Percentiles rank a stretch among this genome's conserved stretches.
These are phyloP conservation scores for Polyplosphaeria fusca DNA, from an alignment of 495 filamentous ascomycete species.

Conservation along the genomic window DNA sequence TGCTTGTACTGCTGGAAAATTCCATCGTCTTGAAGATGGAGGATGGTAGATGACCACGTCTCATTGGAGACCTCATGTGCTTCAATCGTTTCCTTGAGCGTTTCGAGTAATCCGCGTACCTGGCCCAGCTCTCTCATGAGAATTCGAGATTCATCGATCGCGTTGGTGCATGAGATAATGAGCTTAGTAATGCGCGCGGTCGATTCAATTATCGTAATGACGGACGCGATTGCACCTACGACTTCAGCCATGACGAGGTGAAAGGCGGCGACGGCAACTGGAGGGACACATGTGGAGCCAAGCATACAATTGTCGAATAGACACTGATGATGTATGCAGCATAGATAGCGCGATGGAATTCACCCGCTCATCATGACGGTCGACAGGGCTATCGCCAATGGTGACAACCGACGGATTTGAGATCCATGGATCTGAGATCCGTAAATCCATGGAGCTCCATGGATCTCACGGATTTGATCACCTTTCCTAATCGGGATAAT, in stretches of 20 bases:
- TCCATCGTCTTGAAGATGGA: neutral
- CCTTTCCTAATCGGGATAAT: too few relatives aligned
- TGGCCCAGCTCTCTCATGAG: constrained; percentile 5
- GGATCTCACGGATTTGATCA: too few relatives aligned
- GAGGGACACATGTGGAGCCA: too few relatives aligned
- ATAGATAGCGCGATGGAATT: too few relatives aligned
- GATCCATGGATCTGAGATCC: too few relatives aligned
- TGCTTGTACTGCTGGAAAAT: constrained; percentile 3
- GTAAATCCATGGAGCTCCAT: too few relatives aligned
- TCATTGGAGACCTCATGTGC: neutral
- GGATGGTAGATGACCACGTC: neutral
- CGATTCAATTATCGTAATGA: neutral
- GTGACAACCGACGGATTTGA: too few relatives aligned
- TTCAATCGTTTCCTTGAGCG: constrained; percentile 5
- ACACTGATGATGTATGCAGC: too few relatives aligned
- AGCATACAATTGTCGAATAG: too few relatives aligned
- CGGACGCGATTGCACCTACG: neutral
- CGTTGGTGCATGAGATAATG: neutral
- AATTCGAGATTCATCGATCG: neutral
- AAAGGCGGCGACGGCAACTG: too few relatives aligned
- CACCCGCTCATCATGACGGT: too few relatives aligned
- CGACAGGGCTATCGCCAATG: too few relatives aligned
- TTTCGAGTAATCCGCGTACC: constrained; percentile 4
- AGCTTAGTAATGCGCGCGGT: neutral
- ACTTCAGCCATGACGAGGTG: neutral